These are phyloP conservation scores for Termitomyces heimii DNA, from an alignment of 768 basidiomycete species.

Conservation along the genomic window DNA sequence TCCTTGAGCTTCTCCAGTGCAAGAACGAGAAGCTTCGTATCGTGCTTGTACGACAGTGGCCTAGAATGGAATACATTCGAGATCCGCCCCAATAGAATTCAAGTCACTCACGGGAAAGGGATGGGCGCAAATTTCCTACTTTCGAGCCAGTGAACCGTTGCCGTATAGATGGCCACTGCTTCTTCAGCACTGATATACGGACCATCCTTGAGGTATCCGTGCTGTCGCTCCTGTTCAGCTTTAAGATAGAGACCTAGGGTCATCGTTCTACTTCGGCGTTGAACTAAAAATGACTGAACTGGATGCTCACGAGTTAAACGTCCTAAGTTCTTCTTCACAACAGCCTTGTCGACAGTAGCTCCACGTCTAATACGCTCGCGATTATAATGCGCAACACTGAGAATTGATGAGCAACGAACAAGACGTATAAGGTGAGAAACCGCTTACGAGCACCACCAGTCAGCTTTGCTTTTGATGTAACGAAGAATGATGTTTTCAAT, in stretches of 20 bases:
- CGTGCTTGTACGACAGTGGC: slow-evolving; percentile 97
- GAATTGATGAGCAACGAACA: slow-evolving; percentile 1
- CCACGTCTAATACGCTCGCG: slow-evolving; percentile 96
- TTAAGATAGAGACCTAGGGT: slow-evolving; percentile 80
- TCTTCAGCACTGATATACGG: slow-evolving; percentile 99
- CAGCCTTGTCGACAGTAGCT: slow-evolving; percentile 96
- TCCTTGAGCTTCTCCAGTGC: slow-evolving; percentile 98
- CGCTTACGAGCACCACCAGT: slow-evolving; percentile 94
- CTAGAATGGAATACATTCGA: slow-evolving; percentile 24
- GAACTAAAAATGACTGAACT: not conserved
- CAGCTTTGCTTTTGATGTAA: slow-evolving; percentile 99
- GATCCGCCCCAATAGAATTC: not conserved
- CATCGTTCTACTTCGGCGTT: slow-evolving; percentile 9
- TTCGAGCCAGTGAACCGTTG: slow-evolving; percentile 98
- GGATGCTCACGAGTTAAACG: slow-evolving; percentile 78
- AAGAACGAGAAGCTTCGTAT: slow-evolving; percentile 94
- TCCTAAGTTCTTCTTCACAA: slow-evolving; percentile 98
- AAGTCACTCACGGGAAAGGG: slow-evolving; percentile 81
- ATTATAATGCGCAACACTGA: slow-evolving; percentile 92
- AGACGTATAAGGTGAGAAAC: not conserved
- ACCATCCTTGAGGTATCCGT: slow-evolving; percentile 98
- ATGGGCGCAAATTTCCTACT: slow-evolving; percentile 97
- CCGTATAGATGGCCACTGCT: slow-evolving; percentile 97
- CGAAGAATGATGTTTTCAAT: slow-evolving; percentile 99
- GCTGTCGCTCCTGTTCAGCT: slow-evolving; percentile 98